Evolutionary conservation across 2,329 filamentous ascomycete genomes (phyloP).

Genomic region (Aspergillus sp.): DNA sequence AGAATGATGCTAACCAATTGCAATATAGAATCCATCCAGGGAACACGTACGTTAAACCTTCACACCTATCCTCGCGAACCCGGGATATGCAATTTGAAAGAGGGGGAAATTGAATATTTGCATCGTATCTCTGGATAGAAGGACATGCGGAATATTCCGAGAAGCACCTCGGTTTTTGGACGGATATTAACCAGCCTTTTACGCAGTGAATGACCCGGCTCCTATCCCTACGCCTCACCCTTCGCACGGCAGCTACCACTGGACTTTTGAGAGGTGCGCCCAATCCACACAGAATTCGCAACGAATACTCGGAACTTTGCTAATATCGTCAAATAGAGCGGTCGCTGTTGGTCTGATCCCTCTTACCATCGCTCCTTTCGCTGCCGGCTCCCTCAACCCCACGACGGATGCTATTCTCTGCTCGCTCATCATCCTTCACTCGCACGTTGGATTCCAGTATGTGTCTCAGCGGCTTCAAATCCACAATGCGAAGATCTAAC

Average conservation of each 20-base stretch:
- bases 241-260: constrained; percentile 94
- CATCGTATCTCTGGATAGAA: background rate
- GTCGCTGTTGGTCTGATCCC: constrained; percentile 81
- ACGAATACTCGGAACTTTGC: background rate
- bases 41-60: constrained; percentile 61
- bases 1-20: constrained; percentile 44
- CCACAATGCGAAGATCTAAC: constrained; percentile 5
- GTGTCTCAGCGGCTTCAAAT: constrained; percentile 24
- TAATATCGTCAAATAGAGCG: constrained; percentile 50
- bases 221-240: constrained; percentile 70
- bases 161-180: background rate
- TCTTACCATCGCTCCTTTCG: constrained; percentile 86
- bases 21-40: constrained; percentile 67
- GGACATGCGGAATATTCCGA: background rate
- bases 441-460: constrained; percentile 90
- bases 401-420: constrained; percentile 82
- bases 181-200: constrained; percentile 16
- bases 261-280: constrained; percentile 79
- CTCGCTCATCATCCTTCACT: constrained; percentile 81
- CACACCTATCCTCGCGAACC: background rate
- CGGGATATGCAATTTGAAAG: background rate
- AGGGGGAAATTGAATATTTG: background rate
- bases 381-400: constrained; percentile 86
- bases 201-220: constrained; percentile 78
- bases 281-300: background rate